phyloP scores from a whole-genome alignment of 768 basidiomycete species.

The Plicaturopsis crispa region DNA sequence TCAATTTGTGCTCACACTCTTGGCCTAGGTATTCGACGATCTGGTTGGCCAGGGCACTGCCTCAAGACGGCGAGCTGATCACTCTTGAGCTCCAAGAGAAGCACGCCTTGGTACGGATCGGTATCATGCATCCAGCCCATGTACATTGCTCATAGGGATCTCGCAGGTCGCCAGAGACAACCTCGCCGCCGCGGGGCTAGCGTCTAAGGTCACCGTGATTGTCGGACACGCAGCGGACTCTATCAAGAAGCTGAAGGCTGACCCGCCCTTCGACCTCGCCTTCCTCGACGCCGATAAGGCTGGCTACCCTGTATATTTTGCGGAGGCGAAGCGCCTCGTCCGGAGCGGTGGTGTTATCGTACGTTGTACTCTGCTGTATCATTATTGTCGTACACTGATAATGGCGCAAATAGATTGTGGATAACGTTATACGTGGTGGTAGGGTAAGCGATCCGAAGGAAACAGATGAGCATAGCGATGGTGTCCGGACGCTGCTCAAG shows the following conservation, averaged over 20 bases:
- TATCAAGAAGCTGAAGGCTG: slow-evolving; percentile 37
- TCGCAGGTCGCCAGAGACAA: slow-evolving; percentile 51
- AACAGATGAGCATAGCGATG: slow-evolving; percentile 29
- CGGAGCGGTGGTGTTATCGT: slow-evolving; percentile 57
- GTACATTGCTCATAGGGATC: no score
- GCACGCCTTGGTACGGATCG: slow-evolving; percentile 19
- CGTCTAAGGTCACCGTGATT: slow-evolving; percentile 38
- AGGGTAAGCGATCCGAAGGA: slow-evolving; percentile 33
- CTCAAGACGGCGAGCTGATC: slow-evolving; percentile 20
- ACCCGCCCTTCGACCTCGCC: slow-evolving; percentile 50
- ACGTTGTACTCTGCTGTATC: no score
- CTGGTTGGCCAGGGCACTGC: slow-evolving; percentile 23
- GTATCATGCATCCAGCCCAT: no score
- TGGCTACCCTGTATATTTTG: slow-evolving; percentile 47
- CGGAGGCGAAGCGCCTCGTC: slow-evolving; percentile 51
- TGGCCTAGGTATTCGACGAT: slow-evolving; percentile 28
- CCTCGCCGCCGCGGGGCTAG: slow-evolving; percentile 44
- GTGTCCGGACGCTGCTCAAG: slow-evolving; percentile 37
- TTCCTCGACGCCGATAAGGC: slow-evolving; percentile 73
- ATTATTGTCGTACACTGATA: not conserved
- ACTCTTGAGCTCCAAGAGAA: slow-evolving; percentile 21
- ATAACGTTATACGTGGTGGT: slow-evolving; percentile 51
- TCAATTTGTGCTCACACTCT: not conserved
- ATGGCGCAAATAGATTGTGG: slow-evolving; percentile 58
- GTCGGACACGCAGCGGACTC: slow-evolving; percentile 46